Evolutionary conservation across 768 basidiomycete genomes (phyloP), one percentile per base, ranked within the genome.

Genomic region (Suillus cothurnatus): DNA sequence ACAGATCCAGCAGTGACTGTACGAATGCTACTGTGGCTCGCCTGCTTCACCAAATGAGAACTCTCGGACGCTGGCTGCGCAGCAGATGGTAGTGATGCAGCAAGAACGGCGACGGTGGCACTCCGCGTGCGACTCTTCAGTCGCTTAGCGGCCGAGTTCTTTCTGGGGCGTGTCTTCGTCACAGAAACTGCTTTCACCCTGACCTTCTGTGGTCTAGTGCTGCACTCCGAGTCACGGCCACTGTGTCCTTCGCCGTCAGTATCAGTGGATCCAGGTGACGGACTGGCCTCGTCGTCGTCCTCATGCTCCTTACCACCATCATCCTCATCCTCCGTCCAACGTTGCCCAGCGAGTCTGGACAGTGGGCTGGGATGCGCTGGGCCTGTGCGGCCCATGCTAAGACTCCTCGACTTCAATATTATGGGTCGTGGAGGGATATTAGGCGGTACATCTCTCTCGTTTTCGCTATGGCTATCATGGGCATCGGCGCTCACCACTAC

Each of bases 21-120:
- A 21, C 85, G 84, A 36, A 91, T 82, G 67, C 92, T 93, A 72
- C 87, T 90, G 23, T 78, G 79, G 2, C 91, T 92, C 21, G 83
- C 81, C 45, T 82, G 84, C 63, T 83, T 85, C 6, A 69, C 71
- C 61, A 50, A 75, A 43, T 70, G 70, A 55, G 68, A 64, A 17
- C 64, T 60, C 12, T 38, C 31, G 11, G 61, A 60, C 2, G 15
- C 28, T 41, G 39, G 8, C 17, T 34, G 32, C 39, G 60, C 47
- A 60, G 61, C 59, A 6, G 65, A 64, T 21, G 73, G 70, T 47
- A 69, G 68, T 28, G 82, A 76, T 2, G 83, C 86, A 32, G 84
- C 80, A 9, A 88, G 76, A 23, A 85, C 86, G 6, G 85, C 90
- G n/a, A 89, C 79, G 4, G 89, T 91, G 31, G 88, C 89, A 68